phyloP scores from a whole-genome alignment of 495 filamentous ascomycete genomes.

The Talaromyces ruber region DNA sequence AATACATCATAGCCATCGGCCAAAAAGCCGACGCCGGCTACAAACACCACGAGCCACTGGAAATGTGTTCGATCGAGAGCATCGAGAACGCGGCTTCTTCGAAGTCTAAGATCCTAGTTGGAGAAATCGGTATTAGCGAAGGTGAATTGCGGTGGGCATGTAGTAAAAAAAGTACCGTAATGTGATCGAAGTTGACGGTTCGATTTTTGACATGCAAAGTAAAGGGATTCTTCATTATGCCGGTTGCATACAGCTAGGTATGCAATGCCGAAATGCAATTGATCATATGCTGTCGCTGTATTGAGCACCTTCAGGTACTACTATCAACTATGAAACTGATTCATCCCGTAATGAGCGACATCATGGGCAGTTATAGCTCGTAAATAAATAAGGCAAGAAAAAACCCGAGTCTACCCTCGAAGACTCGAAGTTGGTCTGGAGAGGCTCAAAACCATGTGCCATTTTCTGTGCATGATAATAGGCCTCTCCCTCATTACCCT shows the following conservation, averaged over 20 bases:
- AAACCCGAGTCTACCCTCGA: neutral
- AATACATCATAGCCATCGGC: conserved; percentile 51
- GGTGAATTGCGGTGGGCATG: neutral
- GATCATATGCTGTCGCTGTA: neutral
- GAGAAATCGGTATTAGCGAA: neutral
- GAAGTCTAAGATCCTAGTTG: conserved; percentile 1
- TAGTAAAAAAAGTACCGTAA: neutral
- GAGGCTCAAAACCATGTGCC: neutral
- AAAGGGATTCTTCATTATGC: conserved; percentile 6
- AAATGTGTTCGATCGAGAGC: conserved; percentile 10
- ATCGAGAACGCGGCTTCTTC: conserved; percentile 5
- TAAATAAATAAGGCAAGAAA: neutral
- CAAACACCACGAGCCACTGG: conserved; percentile 30
- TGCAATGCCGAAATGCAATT: neutral
- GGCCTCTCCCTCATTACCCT: neutral
- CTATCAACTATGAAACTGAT: neutral
- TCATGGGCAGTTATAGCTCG: neutral
- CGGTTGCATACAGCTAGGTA: neutral
- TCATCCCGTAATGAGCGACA: neutral
- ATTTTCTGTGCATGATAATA: neutral
- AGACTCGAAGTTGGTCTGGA: neutral
- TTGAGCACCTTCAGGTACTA: neutral
- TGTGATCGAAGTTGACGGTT: conserved; percentile 7
- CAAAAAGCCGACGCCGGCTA: conserved; percentile 51
- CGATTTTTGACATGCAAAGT: conserved; percentile 7